Evolutionary conservation across 805 yeast genomes (phyloP).

Genomic region (Candida oleophila): DNA sequence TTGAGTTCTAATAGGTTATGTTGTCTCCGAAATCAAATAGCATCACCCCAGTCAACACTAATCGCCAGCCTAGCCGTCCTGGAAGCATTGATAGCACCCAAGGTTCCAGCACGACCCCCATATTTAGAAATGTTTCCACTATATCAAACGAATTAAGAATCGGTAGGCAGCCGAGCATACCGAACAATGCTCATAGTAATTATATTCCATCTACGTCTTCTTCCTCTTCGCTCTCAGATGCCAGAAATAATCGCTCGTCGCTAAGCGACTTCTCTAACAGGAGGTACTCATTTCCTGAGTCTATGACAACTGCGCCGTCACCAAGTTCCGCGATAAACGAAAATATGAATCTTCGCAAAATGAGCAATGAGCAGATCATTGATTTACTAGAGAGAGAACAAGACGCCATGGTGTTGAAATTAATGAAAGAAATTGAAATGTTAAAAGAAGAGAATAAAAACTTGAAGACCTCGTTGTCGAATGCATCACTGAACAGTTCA

Average conservation of each 20-base stretch:
- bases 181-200: neutral
- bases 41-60: neutral
- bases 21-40: slow-evolving; percentile 3
- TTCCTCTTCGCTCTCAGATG: slow-evolving; percentile 6
- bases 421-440: slow-evolving; percentile 59
- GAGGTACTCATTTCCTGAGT: slow-evolving; percentile 5
- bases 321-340: slow-evolving; percentile 1
- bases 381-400: slow-evolving; percentile 72
- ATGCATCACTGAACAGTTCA: slow-evolving; percentile 1
- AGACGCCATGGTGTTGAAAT: slow-evolving; percentile 67
- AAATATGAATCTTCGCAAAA: slow-evolving; percentile 8
- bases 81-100: neutral
- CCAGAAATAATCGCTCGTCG: slow-evolving; percentile 7
- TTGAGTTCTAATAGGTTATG: neutral
- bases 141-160: slow-evolving; percentile 11
- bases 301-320: neutral
- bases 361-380: slow-evolving; percentile 48
- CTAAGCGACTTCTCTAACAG: slow-evolving; percentile 1
- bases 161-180: slow-evolving; percentile 7
- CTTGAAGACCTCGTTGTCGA: slow-evolving; percentile 21
- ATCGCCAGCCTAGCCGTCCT: neutral
- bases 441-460: slow-evolving; percentile 53
- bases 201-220: slow-evolving; percentile 5
- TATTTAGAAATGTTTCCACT: slow-evolving; percentile 9
- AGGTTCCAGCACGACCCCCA: neutral